Evolutionary conservation across 139 green algal species (phyloP), one percentile per base, ranked within the genome.

Genomic region (Penium margaritaceum): DNA sequence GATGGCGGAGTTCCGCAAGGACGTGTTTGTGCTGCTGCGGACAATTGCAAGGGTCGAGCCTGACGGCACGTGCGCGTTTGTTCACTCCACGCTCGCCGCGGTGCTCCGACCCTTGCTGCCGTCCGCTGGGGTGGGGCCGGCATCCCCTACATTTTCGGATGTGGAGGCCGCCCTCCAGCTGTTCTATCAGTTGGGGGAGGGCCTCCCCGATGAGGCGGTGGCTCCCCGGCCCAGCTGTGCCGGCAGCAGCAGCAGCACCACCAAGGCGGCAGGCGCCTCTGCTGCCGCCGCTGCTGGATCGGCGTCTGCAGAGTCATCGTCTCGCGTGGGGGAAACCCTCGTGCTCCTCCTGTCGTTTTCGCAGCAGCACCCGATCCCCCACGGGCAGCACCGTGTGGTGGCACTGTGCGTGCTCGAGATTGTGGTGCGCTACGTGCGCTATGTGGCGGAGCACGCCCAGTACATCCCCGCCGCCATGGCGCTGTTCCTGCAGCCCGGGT

Each of bases 111-210:
- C n/a, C n/a, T n/a, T n/a, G n/a, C n/a, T n/a, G n/a, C n/a, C n/a
- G n/a, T n/a, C n/a, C n/a, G n/a, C n/a, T n/a, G 70, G 14, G 0
- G n/a, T 5, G 37, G 34, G 27, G 32, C 44, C 55, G 30, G 47
- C 34, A 15, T 17, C 53, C 32, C n/a, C n/a, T n/a, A 46, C 33
- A 9, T 81, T 82, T 67, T 30, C 34, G 0, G 76, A 83, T 14
- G 70, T 84, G 44, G 77, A 83, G 65, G 76, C 47, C 2, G 75
- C 77, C 3, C n/a, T 83, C 33, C 21, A 33, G 44, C 53, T 83
- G 12, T 51, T 83, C 3, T 83, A 83, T 53, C 77, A 84, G 33
- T 38, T 83, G 9, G 77, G 75, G 9, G 77, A 83, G 64, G 64
- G 65, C 41, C 36, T 77, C 33, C 44, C 37, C 2, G 76, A 82